Percentiles rank a stretch among this genome's conserved stretches.
phyloP scores from a whole-genome alignment of 2,329 filamentous ascomycete species.

The Endoconidiophora laricicola region DNA sequence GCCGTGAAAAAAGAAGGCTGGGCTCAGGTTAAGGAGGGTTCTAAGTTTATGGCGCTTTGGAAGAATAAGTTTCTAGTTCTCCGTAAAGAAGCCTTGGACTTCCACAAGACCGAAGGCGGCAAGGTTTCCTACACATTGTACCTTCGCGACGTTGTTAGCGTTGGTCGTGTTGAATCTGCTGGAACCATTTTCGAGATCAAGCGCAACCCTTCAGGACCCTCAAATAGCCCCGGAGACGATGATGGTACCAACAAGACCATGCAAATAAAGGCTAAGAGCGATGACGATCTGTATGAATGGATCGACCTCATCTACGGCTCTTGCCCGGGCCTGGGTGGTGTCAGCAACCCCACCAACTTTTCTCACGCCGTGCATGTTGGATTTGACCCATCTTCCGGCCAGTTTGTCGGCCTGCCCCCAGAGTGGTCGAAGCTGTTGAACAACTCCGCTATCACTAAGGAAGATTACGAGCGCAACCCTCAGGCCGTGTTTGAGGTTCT shows the following conservation, averaged over 20 bases:
- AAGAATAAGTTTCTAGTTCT: constrained; percentile 85
- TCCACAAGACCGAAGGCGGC: constrained; percentile 78
- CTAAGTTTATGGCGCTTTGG: constrained; percentile 69
- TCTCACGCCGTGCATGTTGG: constrained; percentile 93
- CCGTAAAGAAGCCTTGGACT: constrained; percentile 83
- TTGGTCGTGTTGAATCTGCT: constrained; percentile 78
- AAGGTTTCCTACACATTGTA: constrained; percentile 77
- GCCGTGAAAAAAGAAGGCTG: constrained; percentile 67
- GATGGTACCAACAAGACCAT: constrained; percentile 70
- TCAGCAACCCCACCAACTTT: constrained; percentile 97
- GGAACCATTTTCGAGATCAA: constrained; percentile 92
- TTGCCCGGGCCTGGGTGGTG: constrained; percentile 92
- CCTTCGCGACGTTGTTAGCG: constrained; percentile 74
- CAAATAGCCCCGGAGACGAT: constrained; percentile 56
- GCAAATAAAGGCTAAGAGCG: constrained; percentile 83
- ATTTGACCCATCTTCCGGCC: constrained; percentile 86
- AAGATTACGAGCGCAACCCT: constrained; percentile 95
- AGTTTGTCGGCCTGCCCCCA: constrained; percentile 82
- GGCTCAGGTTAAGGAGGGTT: constrained; percentile 80
- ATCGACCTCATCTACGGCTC: constrained; percentile 95
- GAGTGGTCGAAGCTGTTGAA: constrained; percentile 97
- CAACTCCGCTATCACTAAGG: constrained; percentile 91
- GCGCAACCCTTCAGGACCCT: constrained; percentile 49
- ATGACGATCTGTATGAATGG: constrained; percentile 97
- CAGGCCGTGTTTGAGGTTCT: constrained; percentile 68